Percentiles rank a stretch among this genome's conserved stretches.
Evolutionary conservation across 352 stramenopile species (phyloP).

Genomic region (Globisporangium apiculatum): DNA sequence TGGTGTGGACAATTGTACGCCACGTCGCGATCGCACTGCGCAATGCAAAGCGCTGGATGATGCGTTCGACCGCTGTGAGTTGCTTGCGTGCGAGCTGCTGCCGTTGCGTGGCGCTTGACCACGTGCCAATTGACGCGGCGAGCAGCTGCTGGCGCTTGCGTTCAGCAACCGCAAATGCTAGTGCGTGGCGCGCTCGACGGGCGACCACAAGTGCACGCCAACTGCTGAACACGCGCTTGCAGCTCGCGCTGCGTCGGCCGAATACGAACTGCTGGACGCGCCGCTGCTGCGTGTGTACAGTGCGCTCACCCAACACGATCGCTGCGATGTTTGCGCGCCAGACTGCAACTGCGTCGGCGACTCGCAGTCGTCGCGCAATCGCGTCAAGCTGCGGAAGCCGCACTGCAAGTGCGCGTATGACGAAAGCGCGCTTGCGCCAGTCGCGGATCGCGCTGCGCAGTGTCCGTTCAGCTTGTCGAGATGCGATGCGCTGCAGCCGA

Average conservation of each 20-base stretch:
- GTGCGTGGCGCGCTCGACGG: not conserved
- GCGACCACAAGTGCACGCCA: conserved; percentile 19
- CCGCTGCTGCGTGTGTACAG: conserved; percentile 17
- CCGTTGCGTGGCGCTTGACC: not conserved
- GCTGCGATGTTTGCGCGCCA: conserved; percentile 13
- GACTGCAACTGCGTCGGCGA: not conserved
- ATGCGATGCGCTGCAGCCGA: too few relatives aligned
- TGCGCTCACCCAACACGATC: conserved; percentile 7
- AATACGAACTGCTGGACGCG: conserved; percentile 31
- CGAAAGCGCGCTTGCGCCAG: too few relatives aligned
- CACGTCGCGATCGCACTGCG: conserved; percentile 20
- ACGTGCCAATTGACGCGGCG: not conserved
- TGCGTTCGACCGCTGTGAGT: not conserved
- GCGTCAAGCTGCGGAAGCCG: not conserved
- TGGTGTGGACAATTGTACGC: not conserved
- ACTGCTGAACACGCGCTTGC: conserved; percentile 21
- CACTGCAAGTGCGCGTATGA: not conserved
- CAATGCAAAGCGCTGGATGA: conserved; percentile 6
- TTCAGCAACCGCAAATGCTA: not conserved
- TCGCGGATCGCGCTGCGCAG: too few relatives aligned
- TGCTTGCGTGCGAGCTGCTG: not conserved
- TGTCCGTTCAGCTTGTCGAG: too few relatives aligned
- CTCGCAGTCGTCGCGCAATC: not conserved
- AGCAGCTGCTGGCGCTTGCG: not conserved
- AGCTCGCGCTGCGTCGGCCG: conserved; percentile 15